These are phyloP conservation scores for Laguncularia racemosa DNA, from an alignment of 345 rosid genomes.

Conservation along the genomic window DNA sequence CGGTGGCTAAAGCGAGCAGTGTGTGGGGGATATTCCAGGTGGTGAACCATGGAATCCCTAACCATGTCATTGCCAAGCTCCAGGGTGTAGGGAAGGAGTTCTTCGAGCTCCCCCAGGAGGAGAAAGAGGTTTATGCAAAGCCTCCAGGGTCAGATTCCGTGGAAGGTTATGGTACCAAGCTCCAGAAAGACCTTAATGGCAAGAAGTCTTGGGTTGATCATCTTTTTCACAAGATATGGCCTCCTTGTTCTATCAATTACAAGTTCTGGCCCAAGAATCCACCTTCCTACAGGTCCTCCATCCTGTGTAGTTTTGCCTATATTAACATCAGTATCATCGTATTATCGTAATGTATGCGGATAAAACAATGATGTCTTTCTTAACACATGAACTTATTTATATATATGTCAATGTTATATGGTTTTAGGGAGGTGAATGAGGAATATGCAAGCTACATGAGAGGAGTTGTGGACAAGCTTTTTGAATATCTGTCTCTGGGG, in stretches of 20 bases:
- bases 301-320: too few relatives aligned
- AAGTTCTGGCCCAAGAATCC: constrained; percentile 74
- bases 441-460: constrained; percentile 46
- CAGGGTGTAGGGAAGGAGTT: constrained; percentile 53
- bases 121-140: constrained; percentile 53
- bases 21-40: constrained; percentile 69
- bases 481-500: constrained; percentile 45
- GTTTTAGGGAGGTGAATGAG: constrained; percentile 64
- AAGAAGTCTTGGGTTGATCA: constrained; percentile 80
- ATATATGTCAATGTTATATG: too few relatives aligned
- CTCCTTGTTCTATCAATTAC: constrained; percentile 47
- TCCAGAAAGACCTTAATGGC: constrained; percentile 42
- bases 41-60: constrained; percentile 52
- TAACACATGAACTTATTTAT: too few relatives aligned
- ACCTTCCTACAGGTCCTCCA: constrained; percentile 53
- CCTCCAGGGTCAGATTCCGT: constrained; percentile 23
- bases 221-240: constrained; percentile 79
- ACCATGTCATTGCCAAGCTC: constrained; percentile 30
- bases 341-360: too few relatives aligned
- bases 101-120: constrained; percentile 58
- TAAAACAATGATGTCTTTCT: too few relatives aligned
- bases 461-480: constrained; percentile 43
- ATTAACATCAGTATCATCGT: too few relatives aligned
- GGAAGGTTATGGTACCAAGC: constrained; percentile 69
- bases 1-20: constrained; percentile 24